Base-by-base conservation (phyloP, 345 rosid species). In the Salix udensis region DNA sequence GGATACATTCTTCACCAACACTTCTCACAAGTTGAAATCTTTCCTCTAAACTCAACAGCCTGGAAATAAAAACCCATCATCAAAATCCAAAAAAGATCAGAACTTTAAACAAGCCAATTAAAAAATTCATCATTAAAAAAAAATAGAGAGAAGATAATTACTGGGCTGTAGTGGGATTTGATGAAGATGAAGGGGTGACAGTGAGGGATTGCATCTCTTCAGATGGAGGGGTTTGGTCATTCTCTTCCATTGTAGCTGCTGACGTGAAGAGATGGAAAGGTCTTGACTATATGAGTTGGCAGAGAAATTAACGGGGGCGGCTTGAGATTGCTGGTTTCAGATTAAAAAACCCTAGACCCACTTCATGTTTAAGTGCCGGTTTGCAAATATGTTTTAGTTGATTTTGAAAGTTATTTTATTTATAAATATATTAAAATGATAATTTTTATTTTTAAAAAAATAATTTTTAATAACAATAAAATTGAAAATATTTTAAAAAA, bases 1-100 rank as follows among this genome's bases (percentile, higher is more conserved):
- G 92, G n/a, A 91, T 88, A 69, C 97, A 91, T 86, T 93, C 94
- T 80, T 91, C 98, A 48, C 97, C 97, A 1, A 92, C 61, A 70
- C 97, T 90, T 65, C 92, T 88, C 86, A 94, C 90, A 65, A 89
- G 82, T 71, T 76, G 83, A 85, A 83, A 91, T 81, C 82, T 89
- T 82, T 90, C 95, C 78, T 90, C 97, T 31, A 77, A 77, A 66
- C 81, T 88, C 87, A 91, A 83, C 88, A 16, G 18, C 75, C 77
- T 75, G 52, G 67, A 5, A 5, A 66, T 62, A 14, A 66, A 75
- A 14, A 75, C 18, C 46, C 46, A 66, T 21, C 1, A 65, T 48
- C 14, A 23, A 18, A 31, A 23, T 50, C 24, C 26, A 13, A 30
- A 24, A 50, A 0, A 10, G 34, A 11, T n/a, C 11, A 58, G 28